These are phyloP conservation scores for Saturnispora zaruensis DNA, from an alignment of 805 yeast genomes.

Conservation along the genomic window DNA sequence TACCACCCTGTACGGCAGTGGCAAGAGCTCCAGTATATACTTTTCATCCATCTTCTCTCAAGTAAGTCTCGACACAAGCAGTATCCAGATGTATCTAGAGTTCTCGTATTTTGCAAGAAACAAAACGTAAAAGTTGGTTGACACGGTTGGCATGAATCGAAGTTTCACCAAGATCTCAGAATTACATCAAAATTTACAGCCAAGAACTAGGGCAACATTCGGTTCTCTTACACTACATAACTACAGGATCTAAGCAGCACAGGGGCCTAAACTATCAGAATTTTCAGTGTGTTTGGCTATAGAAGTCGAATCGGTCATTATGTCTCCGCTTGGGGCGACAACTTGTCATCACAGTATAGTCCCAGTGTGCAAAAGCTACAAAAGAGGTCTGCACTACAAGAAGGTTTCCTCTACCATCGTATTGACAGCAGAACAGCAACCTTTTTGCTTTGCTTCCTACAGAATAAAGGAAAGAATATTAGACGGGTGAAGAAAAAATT, in stretches of 20 bases:
- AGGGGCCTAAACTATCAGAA: slow-evolving; percentile 38
- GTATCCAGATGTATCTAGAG: not conserved
- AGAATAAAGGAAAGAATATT: not conserved
- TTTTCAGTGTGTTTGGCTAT: slow-evolving; percentile 54
- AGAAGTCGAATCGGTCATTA: slow-evolving; percentile 59
- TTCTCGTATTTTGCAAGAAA: not conserved
- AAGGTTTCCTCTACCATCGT: not conserved
- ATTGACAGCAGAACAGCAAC: not conserved
- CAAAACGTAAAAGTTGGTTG: not conserved
- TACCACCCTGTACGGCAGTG: slow-evolving; percentile 45
- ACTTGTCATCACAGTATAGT: slow-evolving; percentile 44
- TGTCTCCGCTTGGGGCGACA: slow-evolving; percentile 71
- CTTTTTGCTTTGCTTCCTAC: not conserved
- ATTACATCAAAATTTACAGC: not conserved
- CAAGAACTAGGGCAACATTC: not conserved
- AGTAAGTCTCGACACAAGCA: not conserved
- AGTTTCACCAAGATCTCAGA: not conserved
- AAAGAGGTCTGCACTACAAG: not conserved
- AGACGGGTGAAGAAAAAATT: not conserved
- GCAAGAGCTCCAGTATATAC: slow-evolving; percentile 17
- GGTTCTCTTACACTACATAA: not conserved
- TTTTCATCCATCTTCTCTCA: not conserved
- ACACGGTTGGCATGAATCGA: too few species aligned
- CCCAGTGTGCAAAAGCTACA: not conserved
- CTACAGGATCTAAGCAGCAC: not conserved